Evolutionary conservation across 2,329 filamentous ascomycete species (phyloP).

Genomic region (Aureobasidium mangrovei): DNA sequence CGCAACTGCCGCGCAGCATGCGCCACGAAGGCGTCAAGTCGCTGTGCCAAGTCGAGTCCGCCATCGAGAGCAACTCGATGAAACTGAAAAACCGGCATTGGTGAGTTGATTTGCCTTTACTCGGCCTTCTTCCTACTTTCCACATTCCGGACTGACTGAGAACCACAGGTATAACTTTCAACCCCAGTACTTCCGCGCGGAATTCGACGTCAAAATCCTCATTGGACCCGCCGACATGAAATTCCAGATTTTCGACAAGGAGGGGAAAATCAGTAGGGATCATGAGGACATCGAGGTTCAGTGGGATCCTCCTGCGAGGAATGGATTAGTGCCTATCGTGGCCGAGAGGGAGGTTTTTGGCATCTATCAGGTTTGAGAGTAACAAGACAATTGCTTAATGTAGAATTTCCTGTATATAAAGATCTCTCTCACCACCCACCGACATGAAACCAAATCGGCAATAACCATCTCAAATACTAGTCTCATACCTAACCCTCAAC

Average conservation of each 20-base stretch:
- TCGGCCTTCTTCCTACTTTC: no score
- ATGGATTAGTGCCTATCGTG: no score
- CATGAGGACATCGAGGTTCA: slow-evolving; percentile 6
- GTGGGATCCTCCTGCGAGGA: slow-evolving; percentile 4
- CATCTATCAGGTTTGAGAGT: no score
- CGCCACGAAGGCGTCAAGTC: neutral
- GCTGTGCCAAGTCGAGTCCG: slow-evolving; percentile 9
- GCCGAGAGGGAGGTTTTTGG: no score
- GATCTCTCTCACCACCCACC: no score
- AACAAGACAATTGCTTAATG: no score
- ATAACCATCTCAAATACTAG: no score
- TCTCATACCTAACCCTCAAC: no score
- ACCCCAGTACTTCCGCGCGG: neutral
- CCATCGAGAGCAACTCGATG: neutral
- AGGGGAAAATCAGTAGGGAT: neutral
- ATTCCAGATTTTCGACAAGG: neutral
- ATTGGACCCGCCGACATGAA: slow-evolving; percentile 1
- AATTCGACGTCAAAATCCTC: neutral
- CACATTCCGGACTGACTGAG: neutral
- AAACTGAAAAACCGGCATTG: slow-evolving; percentile 12
- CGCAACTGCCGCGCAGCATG: slow-evolving; percentile 7
- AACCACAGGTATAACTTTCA: neutral
- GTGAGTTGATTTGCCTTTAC: no score
- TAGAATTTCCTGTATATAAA: no score
- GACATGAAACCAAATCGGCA: no score